phyloP scores from a whole-genome alignment of 345 rosid genomes.

The Populus deltoides region DNA sequence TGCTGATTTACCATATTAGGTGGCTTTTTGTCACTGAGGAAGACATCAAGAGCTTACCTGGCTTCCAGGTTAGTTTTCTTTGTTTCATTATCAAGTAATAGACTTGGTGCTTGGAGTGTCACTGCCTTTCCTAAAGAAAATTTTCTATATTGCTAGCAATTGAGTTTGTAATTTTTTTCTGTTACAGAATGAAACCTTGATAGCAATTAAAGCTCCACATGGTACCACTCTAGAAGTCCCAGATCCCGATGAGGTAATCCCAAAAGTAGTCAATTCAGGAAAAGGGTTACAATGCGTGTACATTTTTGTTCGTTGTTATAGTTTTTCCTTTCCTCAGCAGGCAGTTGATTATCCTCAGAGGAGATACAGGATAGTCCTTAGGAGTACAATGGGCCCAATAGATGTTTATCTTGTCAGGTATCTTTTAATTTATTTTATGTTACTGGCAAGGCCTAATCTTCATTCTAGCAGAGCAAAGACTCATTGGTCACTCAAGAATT shows the following conservation, averaged over 20 bases:
- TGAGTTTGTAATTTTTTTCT: slow-evolving; percentile 13
- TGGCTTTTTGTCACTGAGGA: slow-evolving; percentile 96
- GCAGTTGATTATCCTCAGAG: slow-evolving; percentile 89
- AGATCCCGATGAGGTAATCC: slow-evolving; percentile 95
- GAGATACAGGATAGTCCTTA: slow-evolving; percentile 84
- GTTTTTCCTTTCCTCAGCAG: slow-evolving; percentile 35
- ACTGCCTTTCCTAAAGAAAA: slow-evolving; percentile 1
- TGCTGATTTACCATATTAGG: slow-evolving; percentile 43
- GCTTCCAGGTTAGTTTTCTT: slow-evolving; percentile 67
- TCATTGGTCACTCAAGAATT: neutral
- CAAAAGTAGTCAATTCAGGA: slow-evolving; percentile 8
- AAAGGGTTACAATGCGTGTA: neutral
- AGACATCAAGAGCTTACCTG: slow-evolving; percentile 84
- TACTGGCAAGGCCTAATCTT: neutral
- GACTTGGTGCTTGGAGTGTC: slow-evolving; percentile 5
- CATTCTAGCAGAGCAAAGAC: neutral
- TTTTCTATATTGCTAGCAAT: neutral
- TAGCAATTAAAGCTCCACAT: slow-evolving; percentile 99
- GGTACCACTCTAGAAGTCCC: slow-evolving; percentile 99
- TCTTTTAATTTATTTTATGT: slow-evolving; percentile 16
- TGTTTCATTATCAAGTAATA: neutral
- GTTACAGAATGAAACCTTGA: slow-evolving; percentile 80
- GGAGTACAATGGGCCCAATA: slow-evolving; percentile 97
- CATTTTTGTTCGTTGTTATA: neutral
- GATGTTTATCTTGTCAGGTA: slow-evolving; percentile 98